These are phyloP conservation scores for Mycosphaerella sp. DNA, from an alignment of 2,329 filamentous ascomycete species.

Conservation along the genomic window DNA sequence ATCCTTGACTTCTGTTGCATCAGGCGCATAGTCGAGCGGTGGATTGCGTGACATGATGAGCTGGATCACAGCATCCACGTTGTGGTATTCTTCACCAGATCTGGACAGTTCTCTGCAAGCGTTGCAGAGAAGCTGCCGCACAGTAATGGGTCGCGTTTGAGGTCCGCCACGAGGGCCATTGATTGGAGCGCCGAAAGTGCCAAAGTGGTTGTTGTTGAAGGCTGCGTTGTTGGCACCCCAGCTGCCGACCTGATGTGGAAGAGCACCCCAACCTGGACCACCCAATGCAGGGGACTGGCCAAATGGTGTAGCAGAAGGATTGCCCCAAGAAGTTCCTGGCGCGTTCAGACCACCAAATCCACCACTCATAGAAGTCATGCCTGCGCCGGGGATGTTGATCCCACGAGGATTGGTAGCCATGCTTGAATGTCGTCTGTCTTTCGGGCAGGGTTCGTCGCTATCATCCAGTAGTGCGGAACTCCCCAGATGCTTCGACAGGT, in stretches of 20 bases:
- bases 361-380: constrained; percentile 27
- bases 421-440: constrained; percentile 36
- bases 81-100: constrained; percentile 58
- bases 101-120: constrained; percentile 62
- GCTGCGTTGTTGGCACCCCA: constrained; percentile 34
- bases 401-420: constrained; percentile 29
- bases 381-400: constrained; percentile 29
- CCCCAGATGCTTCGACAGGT: constrained; percentile 61
- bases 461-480: constrained; percentile 80
- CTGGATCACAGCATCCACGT: constrained; percentile 56
- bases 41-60: constrained; percentile 58
- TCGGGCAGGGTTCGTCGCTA: constrained; percentile 58
- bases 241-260: constrained; percentile 29
- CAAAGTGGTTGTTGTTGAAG: constrained; percentile 38
- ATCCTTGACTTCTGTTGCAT: constrained; percentile 65
- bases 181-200: constrained; percentile 29
- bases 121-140: constrained; percentile 69
- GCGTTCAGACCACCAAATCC: constrained; percentile 26
- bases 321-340: constrained; percentile 38
- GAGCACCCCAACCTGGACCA: constrained; percentile 37
- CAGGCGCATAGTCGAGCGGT: constrained; percentile 51
- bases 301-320: constrained; percentile 40
- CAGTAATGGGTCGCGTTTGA: constrained; percentile 53
- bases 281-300: constrained; percentile 33
- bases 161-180: constrained; percentile 37